A percentile compares a stretch with the other conserved stretches of the same genome.
Conservation (phyloP, 2,329 filamentous ascomycete species). For the Helicocarpus griseus region DNA sequence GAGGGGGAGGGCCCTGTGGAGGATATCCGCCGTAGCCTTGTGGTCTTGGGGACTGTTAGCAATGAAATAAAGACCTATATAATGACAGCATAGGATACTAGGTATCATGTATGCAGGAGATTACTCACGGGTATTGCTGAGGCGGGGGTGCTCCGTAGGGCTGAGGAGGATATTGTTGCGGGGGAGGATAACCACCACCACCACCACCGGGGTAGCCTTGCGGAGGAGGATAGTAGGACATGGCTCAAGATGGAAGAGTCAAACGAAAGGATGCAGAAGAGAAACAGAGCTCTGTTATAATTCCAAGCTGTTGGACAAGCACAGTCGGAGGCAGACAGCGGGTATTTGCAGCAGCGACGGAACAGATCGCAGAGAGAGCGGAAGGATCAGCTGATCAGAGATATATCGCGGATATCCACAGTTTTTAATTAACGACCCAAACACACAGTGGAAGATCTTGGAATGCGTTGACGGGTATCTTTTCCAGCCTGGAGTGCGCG, state of each 20-base stretch:
- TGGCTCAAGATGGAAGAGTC: slow-evolving; percentile 22
- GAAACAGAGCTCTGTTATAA: too few species aligned
- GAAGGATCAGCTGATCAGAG: not conserved
- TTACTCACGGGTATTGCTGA: slow-evolving; percentile 32
- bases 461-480: not conserved
- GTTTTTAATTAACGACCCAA: too few species aligned
- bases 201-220: slow-evolving; percentile 42
- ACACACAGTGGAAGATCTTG: not conserved
- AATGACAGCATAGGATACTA: not conserved
- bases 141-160: slow-evolving; percentile 26
- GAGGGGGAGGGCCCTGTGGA: slow-evolving; percentile 24
- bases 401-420: too few species aligned
- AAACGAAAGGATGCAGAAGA: slow-evolving; percentile 1
- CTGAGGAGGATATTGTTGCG: slow-evolving; percentile 24
- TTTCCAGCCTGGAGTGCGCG: not conserved
- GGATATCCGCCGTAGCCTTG: slow-evolving; percentile 9
- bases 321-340: not conserved
- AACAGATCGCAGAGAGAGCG: not conserved
- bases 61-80: not conserved
- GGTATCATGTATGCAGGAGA: not conserved
- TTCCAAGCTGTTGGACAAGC: too few species aligned
- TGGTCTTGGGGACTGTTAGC: slow-evolving; percentile 2
- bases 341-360: too few species aligned
- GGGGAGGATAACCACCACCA: slow-evolving; percentile 44
- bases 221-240: slow-evolving; percentile 57